A percentile compares a stretch with the other conserved stretches of the same genome.
phyloP scores from a whole-genome alignment of 495 filamentous ascomycete species.

The Podospora bellae-mahoneyi region DNA sequence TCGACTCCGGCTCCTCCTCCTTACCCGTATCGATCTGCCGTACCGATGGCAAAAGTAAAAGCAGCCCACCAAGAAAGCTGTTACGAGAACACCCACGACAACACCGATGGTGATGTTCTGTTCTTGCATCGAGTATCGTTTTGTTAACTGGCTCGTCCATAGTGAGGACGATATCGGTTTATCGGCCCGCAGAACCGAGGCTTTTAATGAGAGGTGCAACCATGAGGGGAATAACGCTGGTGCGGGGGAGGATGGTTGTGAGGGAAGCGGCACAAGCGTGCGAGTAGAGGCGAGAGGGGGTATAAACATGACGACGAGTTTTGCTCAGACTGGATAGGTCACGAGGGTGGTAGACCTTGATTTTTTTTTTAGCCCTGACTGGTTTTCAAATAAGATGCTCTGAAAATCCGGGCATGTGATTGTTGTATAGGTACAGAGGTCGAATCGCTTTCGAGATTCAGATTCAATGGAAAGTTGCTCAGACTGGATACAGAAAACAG shows the following conservation, averaged over 20 bases:
- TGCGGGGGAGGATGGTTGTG: slow-evolving; percentile 1
- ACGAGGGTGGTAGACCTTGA: no score
- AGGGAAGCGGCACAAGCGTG: not conserved
- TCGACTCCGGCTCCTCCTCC: slow-evolving; percentile 6
- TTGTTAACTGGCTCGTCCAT: not conserved
- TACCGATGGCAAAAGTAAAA: slow-evolving; percentile 33
- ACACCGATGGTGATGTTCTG: slow-evolving; percentile 37
- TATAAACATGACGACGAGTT: not conserved
- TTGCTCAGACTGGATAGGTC: no score
- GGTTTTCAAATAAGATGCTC: no score
- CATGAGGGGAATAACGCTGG: not conserved
- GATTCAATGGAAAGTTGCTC: no score
- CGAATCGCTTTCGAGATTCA: no score
- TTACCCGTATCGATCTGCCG: slow-evolving; percentile 31
- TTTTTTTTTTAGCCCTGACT: no score
- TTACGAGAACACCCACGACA: slow-evolving; percentile 34
- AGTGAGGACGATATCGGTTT: not conserved
- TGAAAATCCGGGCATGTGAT: no score
- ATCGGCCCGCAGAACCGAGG: not conserved
- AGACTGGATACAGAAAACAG: no score
- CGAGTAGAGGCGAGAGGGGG: not conserved
- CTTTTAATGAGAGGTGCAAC: not conserved
- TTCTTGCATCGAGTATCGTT: slow-evolving; percentile 15
- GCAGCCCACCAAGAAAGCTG: slow-evolving; percentile 30
- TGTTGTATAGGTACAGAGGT: no score